Conservation (phyloP, 1,284 basidiomycete species). For the Cystobasidiaceae sp. region DNA sequence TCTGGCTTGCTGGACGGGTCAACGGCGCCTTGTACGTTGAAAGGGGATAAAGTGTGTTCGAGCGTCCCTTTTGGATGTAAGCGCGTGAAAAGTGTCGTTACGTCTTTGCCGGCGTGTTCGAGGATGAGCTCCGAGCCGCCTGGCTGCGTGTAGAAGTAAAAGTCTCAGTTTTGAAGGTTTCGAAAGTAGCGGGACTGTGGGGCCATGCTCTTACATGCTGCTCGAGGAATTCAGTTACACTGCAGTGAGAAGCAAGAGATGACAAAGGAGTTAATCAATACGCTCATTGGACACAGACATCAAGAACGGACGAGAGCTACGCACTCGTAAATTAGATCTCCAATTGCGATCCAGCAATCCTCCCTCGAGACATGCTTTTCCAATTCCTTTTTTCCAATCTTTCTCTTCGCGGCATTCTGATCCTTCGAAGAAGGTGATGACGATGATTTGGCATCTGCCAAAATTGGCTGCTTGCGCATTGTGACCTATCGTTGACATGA, state of each 20-base stretch:
- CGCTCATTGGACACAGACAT: no score
- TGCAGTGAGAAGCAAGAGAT: background rate
- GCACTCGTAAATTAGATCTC: constrained; percentile 53
- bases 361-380: constrained; percentile 53
- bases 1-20: background rate
- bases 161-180: constrained; percentile 31
- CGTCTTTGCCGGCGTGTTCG: constrained; percentile 71
- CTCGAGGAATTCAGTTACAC: constrained; percentile 41
- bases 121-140: constrained; percentile 46
- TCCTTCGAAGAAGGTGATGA: no score
- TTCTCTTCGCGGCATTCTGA: background rate
- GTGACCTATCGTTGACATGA: no score
- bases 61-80: constrained; percentile 22
- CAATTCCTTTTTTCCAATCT: constrained; percentile 48
- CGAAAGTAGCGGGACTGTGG: constrained; percentile 12
- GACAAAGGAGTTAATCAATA: constrained; percentile 2
- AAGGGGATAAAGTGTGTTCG: constrained; percentile 62
- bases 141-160: constrained; percentile 37
- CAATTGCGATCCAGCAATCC: constrained; percentile 54
- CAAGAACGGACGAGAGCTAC: constrained; percentile 76
- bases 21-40: constrained; percentile 56
- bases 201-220: constrained; percentile 41
- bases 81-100: constrained; percentile 40
- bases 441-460: background rate
- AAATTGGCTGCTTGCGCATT: background rate